Base-by-base conservation (phyloP, 345 rosid species). In the Rhizophora mangle region DNA sequence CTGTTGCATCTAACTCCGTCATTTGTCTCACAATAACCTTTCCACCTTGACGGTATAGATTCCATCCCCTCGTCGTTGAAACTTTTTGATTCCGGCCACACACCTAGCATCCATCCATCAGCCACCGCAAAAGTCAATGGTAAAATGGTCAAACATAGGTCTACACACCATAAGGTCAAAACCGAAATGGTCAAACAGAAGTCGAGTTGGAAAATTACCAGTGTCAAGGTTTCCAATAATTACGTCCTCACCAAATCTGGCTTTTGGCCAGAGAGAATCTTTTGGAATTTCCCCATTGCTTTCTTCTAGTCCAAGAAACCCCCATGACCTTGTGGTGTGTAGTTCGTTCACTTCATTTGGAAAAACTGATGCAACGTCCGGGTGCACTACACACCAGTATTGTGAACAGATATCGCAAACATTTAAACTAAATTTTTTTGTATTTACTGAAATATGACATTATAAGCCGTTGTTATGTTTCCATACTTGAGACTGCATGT, bases 271-370 rank as follows among this genome's bases (percentile, higher is more conserved):
- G 1, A 72, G 8, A 6, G 76, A 77, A 10, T 22, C 22, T 10
- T 54, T 2, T 18, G 63, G 60, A 46, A 57, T 22, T 7, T 27
- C 46, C 9, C 71, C 76, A 56, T 72, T 56, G 16, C 11, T 62
- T 7, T 10, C 68, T 39, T 76, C 76, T 32, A 76, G 24, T 22
- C 71, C 72, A 47, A 76, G 70, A 68, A 76, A 76, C n/a, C 63
- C 72, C 80, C 80, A 76, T 32, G 80, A 67, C 47, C 62, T 68
- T 31, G 76, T 76, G 1, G 80, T 72, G 24, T 76, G 80, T 19
- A 76, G n/a, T 15, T 76, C 30, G 2, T 34, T 67, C 16, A 3
- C 61, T 32, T 49, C 63, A 27, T 67, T 64, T 8, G 65, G 61
- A 20, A 67, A 67, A 18, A 76, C 76, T 21, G 76, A 67, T 13